Conservation (phyloP, 345 rosid species). For the Excoecaria agallocha region DNA sequence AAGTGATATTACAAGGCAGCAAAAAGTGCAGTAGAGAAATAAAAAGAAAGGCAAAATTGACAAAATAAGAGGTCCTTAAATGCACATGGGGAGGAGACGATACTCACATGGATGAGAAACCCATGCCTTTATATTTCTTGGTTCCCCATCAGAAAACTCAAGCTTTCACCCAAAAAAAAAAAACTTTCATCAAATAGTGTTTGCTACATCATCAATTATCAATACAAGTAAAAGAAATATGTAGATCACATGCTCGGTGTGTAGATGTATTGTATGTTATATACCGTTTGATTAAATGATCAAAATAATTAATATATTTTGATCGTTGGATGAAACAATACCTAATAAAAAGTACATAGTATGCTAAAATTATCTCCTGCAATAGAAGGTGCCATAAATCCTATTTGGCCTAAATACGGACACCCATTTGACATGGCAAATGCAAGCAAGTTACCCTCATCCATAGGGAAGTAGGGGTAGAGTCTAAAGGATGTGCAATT, state of each 20-base stretch:
- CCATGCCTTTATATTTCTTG: not conserved
- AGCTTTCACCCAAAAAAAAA: not conserved
- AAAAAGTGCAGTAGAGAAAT: not conserved
- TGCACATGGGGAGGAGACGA: constrained; percentile 44
- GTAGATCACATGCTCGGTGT: too few species aligned
- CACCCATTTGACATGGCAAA: constrained; percentile 4
- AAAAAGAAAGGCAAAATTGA: not conserved
- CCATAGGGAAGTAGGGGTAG: not conserved
- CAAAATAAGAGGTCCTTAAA: constrained; percentile 13
- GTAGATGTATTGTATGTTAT: too few species aligned
- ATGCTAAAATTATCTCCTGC: too few species aligned
- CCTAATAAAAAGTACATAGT: too few species aligned
- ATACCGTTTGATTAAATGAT: too few species aligned
- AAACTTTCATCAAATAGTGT: not conserved
- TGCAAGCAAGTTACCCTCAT: not conserved
- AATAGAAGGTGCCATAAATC: not conserved
- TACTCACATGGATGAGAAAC: constrained; percentile 21
- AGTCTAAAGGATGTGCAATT: not conserved
- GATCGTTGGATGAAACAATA: too few species aligned
- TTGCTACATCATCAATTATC: not conserved
- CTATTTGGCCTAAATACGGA: not conserved
- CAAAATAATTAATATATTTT: too few species aligned
- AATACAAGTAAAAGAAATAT: not conserved
- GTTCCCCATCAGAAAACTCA: constrained; percentile 5
- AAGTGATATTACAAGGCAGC: too few species aligned